Evolutionary conservation across 805 yeast genomes (phyloP), one percentile per base, ranked within the genome.

Genomic region (Candida ulmi): DNA sequence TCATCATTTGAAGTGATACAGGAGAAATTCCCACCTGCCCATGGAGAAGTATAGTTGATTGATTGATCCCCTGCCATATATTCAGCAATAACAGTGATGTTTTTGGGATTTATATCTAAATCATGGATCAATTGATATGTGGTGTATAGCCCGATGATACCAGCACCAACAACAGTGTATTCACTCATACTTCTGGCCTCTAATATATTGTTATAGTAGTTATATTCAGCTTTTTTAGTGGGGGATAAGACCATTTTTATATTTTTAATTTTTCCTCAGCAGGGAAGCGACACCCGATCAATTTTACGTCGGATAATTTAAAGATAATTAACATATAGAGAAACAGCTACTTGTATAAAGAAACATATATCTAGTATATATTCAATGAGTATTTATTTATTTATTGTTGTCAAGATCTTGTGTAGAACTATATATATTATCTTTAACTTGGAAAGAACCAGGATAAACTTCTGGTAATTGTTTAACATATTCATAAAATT

Each of bases 41-140:
- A 82, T 0, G 95, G 95, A 0, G 90, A 82, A 1, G 95, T 79
- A 58, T 81, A 86, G 36, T 74, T 67, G 41, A 75, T 74, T 4
- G 88, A 78, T 47, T 77, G 82, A 52, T 86, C 95, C 5, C 95
- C 95, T 3, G 95, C 95, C 29, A 80, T 58, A 49, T 71, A 74
- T 52, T 82, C 75, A 8, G 86, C 91, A 16, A 80, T 49, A 2
- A 85, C 71, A 4, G 75, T 67, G 44, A 86, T 72, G 6, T 72
- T 60, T 1, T 54, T 40, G 1, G 72, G 66, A 0, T 54, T 41
- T 9, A 69, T 61, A 3, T 67, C 65, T 11, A 61, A 62, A 12
- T 66, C 60, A 19, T 69, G 66, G 26, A 76, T 45, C 11, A 82
- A 63, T 37, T 69, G 63, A 48, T 65, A 70, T 1, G 76, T 69